Conservation (phyloP, 306 rosid species). For the Rosa chinensis region DNA sequence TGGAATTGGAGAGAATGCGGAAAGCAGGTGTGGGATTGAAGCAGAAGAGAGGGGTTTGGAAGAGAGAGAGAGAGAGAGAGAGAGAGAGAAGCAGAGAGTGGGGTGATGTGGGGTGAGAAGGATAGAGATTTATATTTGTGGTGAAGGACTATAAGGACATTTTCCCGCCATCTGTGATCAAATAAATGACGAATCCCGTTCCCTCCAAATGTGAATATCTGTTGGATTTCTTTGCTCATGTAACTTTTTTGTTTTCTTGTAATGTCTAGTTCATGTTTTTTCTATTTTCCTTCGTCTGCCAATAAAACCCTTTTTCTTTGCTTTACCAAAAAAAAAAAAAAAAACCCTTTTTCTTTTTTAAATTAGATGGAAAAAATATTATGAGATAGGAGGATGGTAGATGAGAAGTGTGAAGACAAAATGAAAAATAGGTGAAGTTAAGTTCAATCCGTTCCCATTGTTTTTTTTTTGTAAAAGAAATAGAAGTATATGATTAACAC, state of each 20-base stretch:
- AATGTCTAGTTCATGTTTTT: not conserved
- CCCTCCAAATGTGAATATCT: conserved; percentile 20
- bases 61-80: not conserved
- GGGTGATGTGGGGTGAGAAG: not conserved
- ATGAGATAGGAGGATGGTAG: no score
- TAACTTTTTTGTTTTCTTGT: not conserved
- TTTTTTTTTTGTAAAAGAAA: no score
- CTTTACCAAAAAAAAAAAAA: no score
- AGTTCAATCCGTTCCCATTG: no score
- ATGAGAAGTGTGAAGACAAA: not conserved
- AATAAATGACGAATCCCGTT: conserved; percentile 3
- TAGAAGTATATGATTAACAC: no score
- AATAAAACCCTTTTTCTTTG: no score
- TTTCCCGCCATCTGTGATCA: conserved; percentile 38
- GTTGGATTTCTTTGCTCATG: not conserved
- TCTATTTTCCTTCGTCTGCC: not conserved
- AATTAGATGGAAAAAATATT: no score
- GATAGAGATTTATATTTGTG: conserved; percentile 13
- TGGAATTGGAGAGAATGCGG: not conserved
- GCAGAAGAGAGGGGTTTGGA: not conserved
- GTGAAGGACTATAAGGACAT: conserved; percentile 40
- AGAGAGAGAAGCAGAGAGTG: not conserved
- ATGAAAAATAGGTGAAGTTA: no score
- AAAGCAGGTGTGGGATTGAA: conserved; percentile 9
- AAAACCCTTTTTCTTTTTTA: no score